A percentile compares a stretch with the other conserved stretches of the same genome.
These are phyloP conservation scores for Podosphaera aphanis DNA, from an alignment of 2,329 filamentous ascomycete species.

Conservation along the genomic window DNA sequence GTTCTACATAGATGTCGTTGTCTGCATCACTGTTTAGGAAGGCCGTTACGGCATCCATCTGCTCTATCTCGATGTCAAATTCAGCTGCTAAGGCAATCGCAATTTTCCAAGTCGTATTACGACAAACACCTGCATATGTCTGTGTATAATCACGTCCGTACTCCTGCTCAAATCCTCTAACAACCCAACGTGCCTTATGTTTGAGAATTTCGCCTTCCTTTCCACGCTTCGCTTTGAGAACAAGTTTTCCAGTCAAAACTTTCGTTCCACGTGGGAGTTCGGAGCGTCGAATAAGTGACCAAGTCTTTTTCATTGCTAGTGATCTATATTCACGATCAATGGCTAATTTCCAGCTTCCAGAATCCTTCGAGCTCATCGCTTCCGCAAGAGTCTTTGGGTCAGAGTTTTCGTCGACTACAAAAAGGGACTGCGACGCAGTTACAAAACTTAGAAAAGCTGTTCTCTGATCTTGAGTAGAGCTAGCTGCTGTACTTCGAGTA, in stretches of 20 bases:
- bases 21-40: slow-evolving; percentile 1
- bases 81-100: neutral
- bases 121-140: no score
- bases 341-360: neutral
- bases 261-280: neutral
- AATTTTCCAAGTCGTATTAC: neutral
- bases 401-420: neutral
- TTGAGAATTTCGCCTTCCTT: neutral
- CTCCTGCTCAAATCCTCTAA: no score
- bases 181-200: neutral
- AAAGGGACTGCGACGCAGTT: neutral
- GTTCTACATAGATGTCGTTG: neutral
- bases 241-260: neutral
- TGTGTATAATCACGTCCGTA: no score
- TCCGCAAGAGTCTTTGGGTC: slow-evolving; percentile 1
- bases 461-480: neutral
- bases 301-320: neutral
- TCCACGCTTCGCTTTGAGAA: neutral
- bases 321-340: slow-evolving; percentile 1
- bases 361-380: neutral
- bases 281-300: neutral
- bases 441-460: neutral
- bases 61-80: neutral
- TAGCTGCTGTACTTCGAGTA: neutral
- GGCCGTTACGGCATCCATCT: slow-evolving; percentile 1